Percentiles rank a stretch among this genome's conserved stretches.
Evolutionary conservation across 495 filamentous ascomycete genomes (phyloP).

Genomic region (Podospora anserina): DNA sequence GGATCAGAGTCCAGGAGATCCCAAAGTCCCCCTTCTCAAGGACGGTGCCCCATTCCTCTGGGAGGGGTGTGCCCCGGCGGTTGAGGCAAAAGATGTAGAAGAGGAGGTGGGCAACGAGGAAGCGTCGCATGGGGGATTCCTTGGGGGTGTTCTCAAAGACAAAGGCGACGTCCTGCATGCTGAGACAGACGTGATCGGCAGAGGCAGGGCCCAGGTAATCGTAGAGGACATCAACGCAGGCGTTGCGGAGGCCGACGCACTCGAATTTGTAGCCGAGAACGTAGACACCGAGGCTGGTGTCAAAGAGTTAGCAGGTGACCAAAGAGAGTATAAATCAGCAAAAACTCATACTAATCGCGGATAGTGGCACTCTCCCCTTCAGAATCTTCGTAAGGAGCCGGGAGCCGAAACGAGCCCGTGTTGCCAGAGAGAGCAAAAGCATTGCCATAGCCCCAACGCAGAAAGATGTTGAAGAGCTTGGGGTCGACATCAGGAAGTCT

Average conservation of each 20-base stretch:
- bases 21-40: slow-evolving; percentile 7
- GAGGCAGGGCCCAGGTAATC: slow-evolving; percentile 15
- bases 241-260: slow-evolving; percentile 20
- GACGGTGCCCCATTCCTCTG: slow-evolving; percentile 20
- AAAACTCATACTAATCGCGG: slow-evolving; percentile 29
- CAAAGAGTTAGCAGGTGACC: neutral
- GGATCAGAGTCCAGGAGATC: slow-evolving; percentile 21
- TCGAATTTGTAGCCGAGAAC: slow-evolving; percentile 28
- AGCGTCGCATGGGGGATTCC: slow-evolving; percentile 26
- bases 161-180: slow-evolving; percentile 25
- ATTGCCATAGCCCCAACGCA: neutral
- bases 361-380: slow-evolving; percentile 8
- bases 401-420: slow-evolving; percentile 17
- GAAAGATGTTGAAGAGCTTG: neutral
- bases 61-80: slow-evolving; percentile 14
- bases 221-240: slow-evolving; percentile 24
- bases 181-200: slow-evolving; percentile 11
- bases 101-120: slow-evolving; percentile 24
- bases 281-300: slow-evolving; percentile 28
- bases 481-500: slow-evolving; percentile 15
- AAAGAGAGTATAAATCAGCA: neutral
- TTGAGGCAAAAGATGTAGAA: slow-evolving; percentile 25
- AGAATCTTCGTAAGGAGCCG: slow-evolving; percentile 12
- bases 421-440: slow-evolving; percentile 16
- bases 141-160: slow-evolving; percentile 24